Evolutionary conservation across 225 moss, liverwort and hornwort species (phyloP), one percentile per base, ranked within the genome.

Genomic region (Pseudoscleropodium purum): DNA sequence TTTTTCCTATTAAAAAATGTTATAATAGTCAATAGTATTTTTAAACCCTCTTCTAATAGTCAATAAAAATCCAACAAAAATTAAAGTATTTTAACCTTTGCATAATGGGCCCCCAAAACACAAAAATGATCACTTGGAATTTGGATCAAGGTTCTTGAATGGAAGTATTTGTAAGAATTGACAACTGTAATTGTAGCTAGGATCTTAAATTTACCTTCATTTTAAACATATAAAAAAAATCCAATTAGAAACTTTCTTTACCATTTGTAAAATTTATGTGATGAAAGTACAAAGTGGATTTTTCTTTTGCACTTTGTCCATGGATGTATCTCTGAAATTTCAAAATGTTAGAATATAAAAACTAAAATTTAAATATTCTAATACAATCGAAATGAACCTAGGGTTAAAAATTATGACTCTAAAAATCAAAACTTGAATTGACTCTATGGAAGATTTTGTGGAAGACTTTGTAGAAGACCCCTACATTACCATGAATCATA

Each of bases 21-120:
- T n/a, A 68, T 68, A 1, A 13, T 23, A n/a, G 15, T 15, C 26
- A 26, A 25, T 0, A 41, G 0, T 7, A 27, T 26, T 0, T 15
- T 27, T 3, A 15, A 43, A 27, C 9, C 5, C 3, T 27, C 43
- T 41, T 26, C 5, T 9, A 27, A 41, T 72, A 15, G 43, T 14
- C 41, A 26, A 27, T 2, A 16, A 26, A 47, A 9, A 27, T 39
- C 1, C 14, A 39, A 70, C 7, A 39, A 70, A 39, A 70, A n/a
- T 39, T 7, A n/a, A 41, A 70, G 15, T 26, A 41, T 72, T 72
- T 3, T 1, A 15, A n/a, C 6, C 23, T 69, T 69, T n/a, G 13
- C 13, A 69, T 13, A 23, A 13, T n/a, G 21, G 6, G 20, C 2
- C 69, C 7, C 4, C 6, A 4, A 13, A 69, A 23, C 0, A 0